Percentiles rank a stretch among this genome's conserved stretches.
phyloP scores from a whole-genome alignment of 2,329 filamentous ascomycete genomes.

The Xylariales sp. region DNA sequence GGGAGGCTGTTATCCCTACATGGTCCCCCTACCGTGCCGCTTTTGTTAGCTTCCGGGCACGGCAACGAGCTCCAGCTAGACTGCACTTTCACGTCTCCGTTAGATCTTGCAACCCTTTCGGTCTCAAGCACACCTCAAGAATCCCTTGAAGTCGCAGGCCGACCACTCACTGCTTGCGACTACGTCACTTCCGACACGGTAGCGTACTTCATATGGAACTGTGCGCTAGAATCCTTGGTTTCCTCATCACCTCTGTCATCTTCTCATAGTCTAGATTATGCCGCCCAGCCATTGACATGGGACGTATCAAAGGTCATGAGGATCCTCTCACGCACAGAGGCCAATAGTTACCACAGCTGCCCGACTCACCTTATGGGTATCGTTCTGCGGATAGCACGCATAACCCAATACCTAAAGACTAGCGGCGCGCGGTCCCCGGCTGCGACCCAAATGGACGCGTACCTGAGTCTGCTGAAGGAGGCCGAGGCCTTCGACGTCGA shows the following conservation, averaged over 20 bases:
- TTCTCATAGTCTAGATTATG: conserved; percentile 36
- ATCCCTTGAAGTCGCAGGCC: background rate
- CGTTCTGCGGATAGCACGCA: conserved; percentile 58
- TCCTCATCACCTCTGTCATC: conserved; percentile 42
- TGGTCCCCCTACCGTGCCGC: conserved; percentile 17
- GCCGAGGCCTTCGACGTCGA: conserved; percentile 57
- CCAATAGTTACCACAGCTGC: conserved; percentile 49
- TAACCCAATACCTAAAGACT: conserved; percentile 54
- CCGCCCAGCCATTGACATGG: conserved; percentile 50
- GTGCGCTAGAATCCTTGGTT: conserved; percentile 53
- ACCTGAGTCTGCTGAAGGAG: conserved; percentile 55
- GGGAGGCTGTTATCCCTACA: conserved; percentile 52
- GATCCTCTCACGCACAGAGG: conserved; percentile 47
- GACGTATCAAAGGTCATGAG: conserved; percentile 40
- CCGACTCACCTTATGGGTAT: conserved; percentile 56
- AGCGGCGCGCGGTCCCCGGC: conserved; percentile 44
- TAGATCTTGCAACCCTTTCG: conserved; percentile 14
- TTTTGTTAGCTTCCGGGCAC: conserved; percentile 6
- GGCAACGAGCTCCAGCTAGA: background rate
- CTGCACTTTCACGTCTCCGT: conserved; percentile 1
- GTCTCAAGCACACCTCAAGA: conserved; percentile 1
- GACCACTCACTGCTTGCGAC: conserved; percentile 50
- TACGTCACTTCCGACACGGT: conserved; percentile 60
- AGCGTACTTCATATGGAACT: conserved; percentile 50
- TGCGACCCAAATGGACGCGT: conserved; percentile 53